phyloP scores from a whole-genome alignment of 257 asterid species.

The Lycium ferocissimum region DNA sequence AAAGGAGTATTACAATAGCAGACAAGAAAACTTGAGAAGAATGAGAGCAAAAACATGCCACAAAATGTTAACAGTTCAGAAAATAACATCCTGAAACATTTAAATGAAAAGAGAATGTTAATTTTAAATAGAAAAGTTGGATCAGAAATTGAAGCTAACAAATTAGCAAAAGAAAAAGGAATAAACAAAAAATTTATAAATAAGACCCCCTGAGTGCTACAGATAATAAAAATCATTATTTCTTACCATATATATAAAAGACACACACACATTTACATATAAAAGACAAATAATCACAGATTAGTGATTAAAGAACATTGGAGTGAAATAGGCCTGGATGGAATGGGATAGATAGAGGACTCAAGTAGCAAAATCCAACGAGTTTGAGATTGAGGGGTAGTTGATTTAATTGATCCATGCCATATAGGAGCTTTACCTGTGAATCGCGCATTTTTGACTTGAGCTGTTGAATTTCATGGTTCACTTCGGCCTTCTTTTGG shows the following conservation, averaged over 20 bases:
- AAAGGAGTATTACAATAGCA: background rate
- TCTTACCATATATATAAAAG: no score
- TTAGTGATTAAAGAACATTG: background rate
- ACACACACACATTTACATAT: background rate
- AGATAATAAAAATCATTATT: no score
- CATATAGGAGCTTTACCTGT: slow-evolving; percentile 57
- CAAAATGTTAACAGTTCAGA: background rate
- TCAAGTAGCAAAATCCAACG: background rate
- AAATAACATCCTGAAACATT: background rate
- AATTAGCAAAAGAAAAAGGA: background rate
- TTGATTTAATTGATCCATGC: background rate
- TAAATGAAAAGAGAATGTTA: slow-evolving; percentile 5
- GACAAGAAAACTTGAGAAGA: slow-evolving; percentile 11
- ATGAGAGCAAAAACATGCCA: background rate
- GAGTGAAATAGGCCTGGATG: background rate
- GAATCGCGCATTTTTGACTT: slow-evolving; percentile 97
- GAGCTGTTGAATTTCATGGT: slow-evolving; percentile 93
- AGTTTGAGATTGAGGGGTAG: background rate
- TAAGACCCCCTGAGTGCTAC: no score
- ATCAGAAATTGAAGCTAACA: background rate
- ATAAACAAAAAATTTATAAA: background rate
- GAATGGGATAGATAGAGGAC: background rate
- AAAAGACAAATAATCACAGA: background rate
- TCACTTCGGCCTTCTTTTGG: slow-evolving; percentile 94
- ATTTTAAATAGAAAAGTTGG: background rate